Conservation (phyloP, 495 filamentous ascomycete genomes). For the Trichocladium uniseriatum region DNA sequence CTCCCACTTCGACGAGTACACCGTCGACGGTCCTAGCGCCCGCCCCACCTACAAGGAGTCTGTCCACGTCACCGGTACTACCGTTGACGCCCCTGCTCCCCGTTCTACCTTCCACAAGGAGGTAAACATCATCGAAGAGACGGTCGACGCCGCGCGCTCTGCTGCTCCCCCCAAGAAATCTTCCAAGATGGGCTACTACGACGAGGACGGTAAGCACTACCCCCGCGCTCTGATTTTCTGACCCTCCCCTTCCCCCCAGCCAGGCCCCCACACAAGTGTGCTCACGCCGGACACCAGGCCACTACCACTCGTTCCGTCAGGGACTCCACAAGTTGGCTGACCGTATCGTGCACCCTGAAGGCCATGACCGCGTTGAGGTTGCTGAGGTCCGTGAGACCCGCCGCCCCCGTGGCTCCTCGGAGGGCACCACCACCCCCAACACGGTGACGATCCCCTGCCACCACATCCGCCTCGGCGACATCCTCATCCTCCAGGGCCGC, state of each 20-base stretch:
- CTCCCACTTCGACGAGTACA: slow-evolving; percentile 39
- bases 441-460: slow-evolving; percentile 98
- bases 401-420: slow-evolving; percentile 18
- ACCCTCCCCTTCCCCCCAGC: too few relatives aligned
- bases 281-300: slow-evolving; percentile 44
- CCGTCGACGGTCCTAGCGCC: slow-evolving; percentile 35
- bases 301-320: slow-evolving; percentile 85
- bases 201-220: slow-evolving; percentile 70
- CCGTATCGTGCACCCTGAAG: slow-evolving; percentile 61
- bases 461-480: slow-evolving; percentile 97
- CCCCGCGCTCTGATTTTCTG: too few relatives aligned
- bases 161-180: slow-evolving; percentile 33
- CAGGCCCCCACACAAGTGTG: slow-evolving; percentile 14
- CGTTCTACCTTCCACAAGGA: slow-evolving; percentile 30
- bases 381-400: slow-evolving; percentile 34
- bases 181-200: slow-evolving; percentile 96
- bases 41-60: slow-evolving; percentile 28
- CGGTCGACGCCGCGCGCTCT: slow-evolving; percentile 35
- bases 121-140: slow-evolving; percentile 32
- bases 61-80: slow-evolving; percentile 34
- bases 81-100: slow-evolving; percentile 35
- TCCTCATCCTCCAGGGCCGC: slow-evolving; percentile 97
- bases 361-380: slow-evolving; percentile 49
- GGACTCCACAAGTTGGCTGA: slow-evolving; percentile 74
- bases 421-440: slow-evolving; percentile 48